phyloP scores from a whole-genome alignment of 352 stramenopile genomes.

The Globisporangium irregulare region DNA sequence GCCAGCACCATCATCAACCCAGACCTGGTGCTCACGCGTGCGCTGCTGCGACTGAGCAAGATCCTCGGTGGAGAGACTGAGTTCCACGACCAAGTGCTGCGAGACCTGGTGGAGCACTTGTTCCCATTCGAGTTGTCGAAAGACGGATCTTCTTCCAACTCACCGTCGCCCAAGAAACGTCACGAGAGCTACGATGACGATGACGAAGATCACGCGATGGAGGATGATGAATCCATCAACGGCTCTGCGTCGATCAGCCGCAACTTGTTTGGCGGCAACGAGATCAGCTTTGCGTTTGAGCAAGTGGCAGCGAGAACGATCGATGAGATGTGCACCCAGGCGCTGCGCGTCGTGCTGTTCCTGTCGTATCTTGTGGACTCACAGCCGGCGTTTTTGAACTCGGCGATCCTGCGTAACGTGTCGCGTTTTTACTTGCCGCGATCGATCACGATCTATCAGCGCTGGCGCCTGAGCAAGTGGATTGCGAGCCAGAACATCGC shows the following conservation, averaged over 20 bases:
- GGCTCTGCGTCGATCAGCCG: constrained; percentile 16
- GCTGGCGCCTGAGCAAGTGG: constrained; percentile 65
- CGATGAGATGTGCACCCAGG: constrained; percentile 60
- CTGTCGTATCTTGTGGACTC: constrained; percentile 62
- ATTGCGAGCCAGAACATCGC: constrained; percentile 57
- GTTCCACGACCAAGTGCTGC: constrained; percentile 57
- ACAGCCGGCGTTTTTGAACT: constrained; percentile 48
- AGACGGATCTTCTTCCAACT: constrained; percentile 22
- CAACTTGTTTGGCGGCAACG: constrained; percentile 42
- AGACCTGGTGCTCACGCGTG: constrained; percentile 49
- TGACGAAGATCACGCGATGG: constrained; percentile 38
- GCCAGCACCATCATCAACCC: constrained; percentile 16
- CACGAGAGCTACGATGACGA: constrained; percentile 22
- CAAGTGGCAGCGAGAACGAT: constrained; percentile 58
- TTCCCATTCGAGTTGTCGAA: constrained; percentile 44
- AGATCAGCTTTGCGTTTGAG: constrained; percentile 58
- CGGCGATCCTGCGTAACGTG: constrained; percentile 37
- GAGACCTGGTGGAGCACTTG: constrained; percentile 52
- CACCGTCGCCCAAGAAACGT: constrained; percentile 23
- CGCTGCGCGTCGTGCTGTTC: constrained; percentile 62
- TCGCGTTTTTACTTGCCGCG: constrained; percentile 47
- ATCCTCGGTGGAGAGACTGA: constrained; percentile 38
- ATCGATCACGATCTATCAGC: constrained; percentile 66
- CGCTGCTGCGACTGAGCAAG: constrained; percentile 59
- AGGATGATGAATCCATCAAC: constrained; percentile 17